Conservation (phyloP, 768 basidiomycete species). For the Pulveroboletus sp. region DNA sequence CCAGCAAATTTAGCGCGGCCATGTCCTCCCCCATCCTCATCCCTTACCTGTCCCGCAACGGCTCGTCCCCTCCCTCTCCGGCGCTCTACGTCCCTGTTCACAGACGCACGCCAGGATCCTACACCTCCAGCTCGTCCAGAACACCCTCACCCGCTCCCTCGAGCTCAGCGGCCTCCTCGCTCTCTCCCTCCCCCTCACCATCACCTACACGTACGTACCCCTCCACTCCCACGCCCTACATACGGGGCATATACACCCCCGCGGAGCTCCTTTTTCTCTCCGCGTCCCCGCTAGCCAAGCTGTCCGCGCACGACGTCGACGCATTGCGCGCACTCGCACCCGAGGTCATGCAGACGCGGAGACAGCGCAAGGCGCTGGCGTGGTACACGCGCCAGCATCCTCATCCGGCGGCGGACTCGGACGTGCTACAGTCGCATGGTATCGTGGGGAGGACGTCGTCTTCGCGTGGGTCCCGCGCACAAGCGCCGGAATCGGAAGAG, state of each 20-base stretch:
- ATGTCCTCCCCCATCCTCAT: constrained; percentile 28
- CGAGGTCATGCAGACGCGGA: constrained; percentile 25
- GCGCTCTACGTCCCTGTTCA: constrained; percentile 40
- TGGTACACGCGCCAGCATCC: constrained; percentile 17
- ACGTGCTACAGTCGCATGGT: neutral
- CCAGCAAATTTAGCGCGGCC: neutral
- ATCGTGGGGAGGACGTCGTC: neutral
- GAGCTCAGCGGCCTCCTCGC: neutral
- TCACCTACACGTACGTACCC: constrained; percentile 2
- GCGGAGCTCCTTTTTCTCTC: constrained; percentile 23
- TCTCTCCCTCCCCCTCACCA: constrained; percentile 2
- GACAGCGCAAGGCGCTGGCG: constrained; percentile 22
- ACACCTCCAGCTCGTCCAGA: constrained; percentile 12
- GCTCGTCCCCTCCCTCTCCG: constrained; percentile 2
- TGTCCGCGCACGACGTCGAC: constrained; percentile 2
- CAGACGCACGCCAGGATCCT: constrained; percentile 20
- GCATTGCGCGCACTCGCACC: constrained; percentile 18
- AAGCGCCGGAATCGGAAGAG: constrained; percentile 16
- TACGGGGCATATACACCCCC: constrained; percentile 22
- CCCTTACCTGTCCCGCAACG: constrained; percentile 1
- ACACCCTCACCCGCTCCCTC: constrained; percentile 4
- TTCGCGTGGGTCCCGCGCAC: constrained; percentile 9
- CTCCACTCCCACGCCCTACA: neutral
- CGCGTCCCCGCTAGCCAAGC: constrained; percentile 17
- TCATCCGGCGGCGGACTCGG: no score